Evolutionary conservation across 1,139 yeast genomes (phyloP), one percentile per base, ranked within the genome.

Genomic region (Pneumocystis jirovecii): DNA sequence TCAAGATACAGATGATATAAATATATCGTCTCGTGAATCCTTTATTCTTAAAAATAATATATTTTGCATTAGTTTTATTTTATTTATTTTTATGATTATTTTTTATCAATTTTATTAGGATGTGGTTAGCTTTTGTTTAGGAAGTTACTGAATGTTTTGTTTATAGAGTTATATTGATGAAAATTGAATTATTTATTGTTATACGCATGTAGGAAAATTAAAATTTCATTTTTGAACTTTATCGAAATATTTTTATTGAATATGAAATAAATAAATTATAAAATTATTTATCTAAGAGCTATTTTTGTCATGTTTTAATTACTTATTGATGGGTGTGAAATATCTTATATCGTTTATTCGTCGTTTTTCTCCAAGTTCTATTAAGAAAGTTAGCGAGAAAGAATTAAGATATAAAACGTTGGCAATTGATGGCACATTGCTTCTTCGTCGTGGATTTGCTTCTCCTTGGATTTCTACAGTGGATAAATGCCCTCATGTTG

Each of bases 401-500:
- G 61, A 60, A 39, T 60, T 60, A 15, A 60, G n/a, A 60, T 39
- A 60, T 60, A 39, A 39, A 39, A 60, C 61, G n/a, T 39, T 60
- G 17, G 61, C 61, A 39, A 60, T 60, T 60, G 61, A 60, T 60
- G 61, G 61, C 3, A 60, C 61, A 25, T 25, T 60, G 12, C 45
- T 60, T 60, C 29, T 60, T 42, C 39, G 61, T 19, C 44, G 45
- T 21, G 29, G 29, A 17, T 60, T 39, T 60, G 34, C 61, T 10
- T 60, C 61, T 12, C 61, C 61, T 21, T 39, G 61, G 45, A 25
- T 39, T 31, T 25, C 61, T 42, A 25, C 34, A 39, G 5, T 12
- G 1, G 45, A 60, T 42, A 39, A 12, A 25, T 39, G 10, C 21
- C 44, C 31, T 39, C 45, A 39, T 42, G 21, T 60, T 39, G 19